phyloP scores from a whole-genome alignment of 495 filamentous ascomycete genomes.

The Tuber brumale region DNA sequence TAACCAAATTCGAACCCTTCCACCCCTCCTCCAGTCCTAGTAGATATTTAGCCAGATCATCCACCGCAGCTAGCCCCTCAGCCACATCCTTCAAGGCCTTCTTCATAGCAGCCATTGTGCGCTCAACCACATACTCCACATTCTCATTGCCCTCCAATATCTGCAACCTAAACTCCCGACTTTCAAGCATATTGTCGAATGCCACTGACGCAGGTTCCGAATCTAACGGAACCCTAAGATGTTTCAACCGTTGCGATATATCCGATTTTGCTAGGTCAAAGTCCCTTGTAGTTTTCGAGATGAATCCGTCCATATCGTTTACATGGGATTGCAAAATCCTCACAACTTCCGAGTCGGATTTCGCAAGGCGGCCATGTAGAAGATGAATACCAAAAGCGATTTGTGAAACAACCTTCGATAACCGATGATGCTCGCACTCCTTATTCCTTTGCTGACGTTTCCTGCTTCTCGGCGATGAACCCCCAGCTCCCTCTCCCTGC shows the following conservation, averaged over 20 bases:
- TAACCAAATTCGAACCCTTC: constrained; percentile 51
- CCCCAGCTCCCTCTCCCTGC: constrained; percentile 1
- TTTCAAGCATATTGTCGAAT: constrained; percentile 84
- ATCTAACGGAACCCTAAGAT: constrained; percentile 74
- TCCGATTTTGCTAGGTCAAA: constrained; percentile 73
- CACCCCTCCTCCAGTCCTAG: constrained; percentile 55
- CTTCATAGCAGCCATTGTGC: constrained; percentile 66
- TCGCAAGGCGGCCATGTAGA: constrained; percentile 75
- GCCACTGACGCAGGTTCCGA: constrained; percentile 52
- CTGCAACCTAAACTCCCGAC: constrained; percentile 69
- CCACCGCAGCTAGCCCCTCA: constrained; percentile 69
- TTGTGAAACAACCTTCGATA: constrained; percentile 85
- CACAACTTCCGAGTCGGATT: constrained; percentile 77
- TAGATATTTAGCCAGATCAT: constrained; percentile 71
- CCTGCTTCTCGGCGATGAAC: constrained; percentile 13
- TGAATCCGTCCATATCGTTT: constrained; percentile 83
- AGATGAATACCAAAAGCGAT: constrained; percentile 91
- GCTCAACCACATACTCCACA: constrained; percentile 78
- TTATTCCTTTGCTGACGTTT: constrained; percentile 7
- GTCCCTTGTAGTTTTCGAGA: constrained; percentile 78
- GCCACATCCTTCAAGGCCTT: constrained; percentile 69
- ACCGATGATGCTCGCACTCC: constrained; percentile 60
- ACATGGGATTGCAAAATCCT: constrained; percentile 87
- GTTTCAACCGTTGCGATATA: constrained; percentile 63
- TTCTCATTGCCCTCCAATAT: constrained; percentile 82